Evolutionary conservation across 306 rosid species (phyloP).

Genomic region (Vigna angularis): DNA sequence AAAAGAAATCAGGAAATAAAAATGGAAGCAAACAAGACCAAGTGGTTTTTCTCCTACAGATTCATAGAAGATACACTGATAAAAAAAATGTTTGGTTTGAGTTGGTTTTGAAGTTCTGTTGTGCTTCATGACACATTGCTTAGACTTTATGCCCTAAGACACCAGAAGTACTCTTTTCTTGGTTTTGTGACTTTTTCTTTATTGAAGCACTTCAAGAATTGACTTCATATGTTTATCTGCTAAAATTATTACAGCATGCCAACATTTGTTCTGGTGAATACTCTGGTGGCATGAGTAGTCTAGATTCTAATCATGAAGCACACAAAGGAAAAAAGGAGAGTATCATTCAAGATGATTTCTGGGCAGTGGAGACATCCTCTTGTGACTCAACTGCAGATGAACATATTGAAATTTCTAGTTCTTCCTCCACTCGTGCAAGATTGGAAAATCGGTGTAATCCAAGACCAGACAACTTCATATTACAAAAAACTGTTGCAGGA

Average conservation of each 20-base stretch:
- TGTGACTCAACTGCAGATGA: constrained; percentile 39
- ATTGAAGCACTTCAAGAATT: constrained; percentile 18
- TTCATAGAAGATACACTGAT: too few relatives aligned
- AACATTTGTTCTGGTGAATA: constrained; percentile 5
- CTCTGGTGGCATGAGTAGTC: neutral
- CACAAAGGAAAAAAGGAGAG: neutral
- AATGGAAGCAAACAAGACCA: too few relatives aligned
- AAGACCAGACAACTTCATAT: constrained; percentile 22
- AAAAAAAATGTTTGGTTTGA: too few relatives aligned
- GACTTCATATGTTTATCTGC: constrained; percentile 17
- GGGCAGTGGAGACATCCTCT: constrained; percentile 43
- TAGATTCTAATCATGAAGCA: constrained; percentile 31
- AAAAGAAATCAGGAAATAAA: too few relatives aligned
- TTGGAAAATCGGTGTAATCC: constrained; percentile 30
- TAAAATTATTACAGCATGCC: constrained; percentile 45
- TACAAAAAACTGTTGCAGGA: constrained; percentile 36
- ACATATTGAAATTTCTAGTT: constrained; percentile 9
- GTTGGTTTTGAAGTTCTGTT: constrained; percentile 2
- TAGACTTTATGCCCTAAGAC: neutral
- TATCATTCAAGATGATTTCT: constrained; percentile 13
- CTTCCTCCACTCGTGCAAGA: constrained; percentile 20
- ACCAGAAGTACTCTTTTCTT: constrained; percentile 15
- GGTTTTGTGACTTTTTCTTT: neutral
- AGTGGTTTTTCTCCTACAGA: too few relatives aligned
- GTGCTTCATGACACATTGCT: constrained; percentile 5